A percentile compares a stretch with the other conserved stretches of the same genome.
Conservation (phyloP, 1,284 basidiomycete species). For the Ustilago curta region DNA sequence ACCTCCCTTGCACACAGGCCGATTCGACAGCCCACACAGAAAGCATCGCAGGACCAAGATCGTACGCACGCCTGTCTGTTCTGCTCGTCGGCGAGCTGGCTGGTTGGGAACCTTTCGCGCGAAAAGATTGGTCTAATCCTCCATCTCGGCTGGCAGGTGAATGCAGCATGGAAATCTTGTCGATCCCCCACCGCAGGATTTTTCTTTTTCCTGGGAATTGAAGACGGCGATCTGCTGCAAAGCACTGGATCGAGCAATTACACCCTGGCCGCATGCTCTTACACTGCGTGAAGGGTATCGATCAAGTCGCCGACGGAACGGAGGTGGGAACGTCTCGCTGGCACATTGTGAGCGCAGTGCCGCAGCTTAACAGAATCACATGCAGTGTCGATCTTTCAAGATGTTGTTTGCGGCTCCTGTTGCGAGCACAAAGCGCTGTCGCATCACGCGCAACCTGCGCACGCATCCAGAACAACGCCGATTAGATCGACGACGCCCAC, state of each 20-base stretch:
- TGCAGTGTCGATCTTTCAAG: constrained; percentile 30
- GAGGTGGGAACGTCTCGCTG: constrained; percentile 10
- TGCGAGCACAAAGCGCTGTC: too few relatives aligned
- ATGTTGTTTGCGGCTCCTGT: too few relatives aligned
- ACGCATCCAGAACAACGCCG: too few relatives aligned
- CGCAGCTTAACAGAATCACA: constrained; percentile 2
- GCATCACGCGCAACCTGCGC: too few relatives aligned
- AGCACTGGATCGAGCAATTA: neutral
- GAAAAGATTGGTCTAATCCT: neutral
- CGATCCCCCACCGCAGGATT: constrained; percentile 20
- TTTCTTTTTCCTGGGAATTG: neutral
- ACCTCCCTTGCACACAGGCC: too few relatives aligned
- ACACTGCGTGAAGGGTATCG: neutral
- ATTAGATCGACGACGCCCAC: too few relatives aligned
- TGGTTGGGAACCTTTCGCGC: neutral
- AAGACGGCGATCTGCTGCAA: neutral
- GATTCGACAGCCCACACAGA: too few relatives aligned
- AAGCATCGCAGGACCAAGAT: too few relatives aligned
- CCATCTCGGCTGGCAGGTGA: constrained; percentile 1
- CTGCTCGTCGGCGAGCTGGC: neutral
- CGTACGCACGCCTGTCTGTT: too few relatives aligned
- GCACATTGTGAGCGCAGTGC: constrained; percentile 5
- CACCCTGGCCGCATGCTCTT: neutral
- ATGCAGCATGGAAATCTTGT: constrained; percentile 12
- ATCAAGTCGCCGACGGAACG: neutral